A percentile compares a stretch with the other conserved stretches of the same genome.
Conservation (phyloP, 1,139 yeast species). For the Meyerozyma carpophila region DNA sequence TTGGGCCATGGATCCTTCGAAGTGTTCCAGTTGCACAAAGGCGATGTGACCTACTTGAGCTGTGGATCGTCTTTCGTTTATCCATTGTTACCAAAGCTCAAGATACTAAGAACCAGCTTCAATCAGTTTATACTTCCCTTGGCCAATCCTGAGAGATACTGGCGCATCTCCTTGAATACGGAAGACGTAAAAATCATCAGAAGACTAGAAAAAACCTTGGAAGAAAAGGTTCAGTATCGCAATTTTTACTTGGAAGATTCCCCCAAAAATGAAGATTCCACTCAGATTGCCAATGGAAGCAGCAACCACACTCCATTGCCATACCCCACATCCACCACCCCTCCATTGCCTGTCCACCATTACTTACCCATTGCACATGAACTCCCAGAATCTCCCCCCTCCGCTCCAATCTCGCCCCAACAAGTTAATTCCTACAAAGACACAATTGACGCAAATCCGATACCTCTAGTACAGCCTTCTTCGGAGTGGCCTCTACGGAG, state of each 20-base stretch:
- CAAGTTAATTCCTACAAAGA: slow-evolving; percentile 8
- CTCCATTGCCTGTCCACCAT: neutral
- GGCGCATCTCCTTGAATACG: slow-evolving; percentile 53
- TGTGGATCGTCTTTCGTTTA: slow-evolving; percentile 54
- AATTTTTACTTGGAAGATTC: slow-evolving; percentile 22
- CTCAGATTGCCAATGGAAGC: slow-evolving; percentile 5
- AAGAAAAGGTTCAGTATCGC: slow-evolving; percentile 40
- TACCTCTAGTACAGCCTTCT: slow-evolving; percentile 5
- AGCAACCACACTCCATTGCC: neutral
- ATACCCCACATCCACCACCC: slow-evolving; percentile 1
- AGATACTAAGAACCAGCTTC: slow-evolving; percentile 47
- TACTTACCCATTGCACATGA: slow-evolving; percentile 6
- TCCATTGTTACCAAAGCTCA: slow-evolving; percentile 59
- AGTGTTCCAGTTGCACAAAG: slow-evolving; percentile 59
- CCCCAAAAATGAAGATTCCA: neutral
- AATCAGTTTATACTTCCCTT: slow-evolving; percentile 60
- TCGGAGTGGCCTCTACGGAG: slow-evolving; percentile 13
- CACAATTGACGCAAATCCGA: slow-evolving; percentile 1
- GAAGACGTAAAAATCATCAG: slow-evolving; percentile 26
- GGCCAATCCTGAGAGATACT: slow-evolving; percentile 66
- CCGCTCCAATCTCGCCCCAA: slow-evolving; percentile 39
- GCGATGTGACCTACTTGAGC: slow-evolving; percentile 55
- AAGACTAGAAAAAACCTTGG: slow-evolving; percentile 33
- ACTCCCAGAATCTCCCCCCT: slow-evolving; percentile 45
- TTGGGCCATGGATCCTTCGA: slow-evolving; percentile 61